Evolutionary conservation across 768 basidiomycete genomes (phyloP), one percentile per base, ranked within the genome.

Genomic region (Mycena maculata): DNA sequence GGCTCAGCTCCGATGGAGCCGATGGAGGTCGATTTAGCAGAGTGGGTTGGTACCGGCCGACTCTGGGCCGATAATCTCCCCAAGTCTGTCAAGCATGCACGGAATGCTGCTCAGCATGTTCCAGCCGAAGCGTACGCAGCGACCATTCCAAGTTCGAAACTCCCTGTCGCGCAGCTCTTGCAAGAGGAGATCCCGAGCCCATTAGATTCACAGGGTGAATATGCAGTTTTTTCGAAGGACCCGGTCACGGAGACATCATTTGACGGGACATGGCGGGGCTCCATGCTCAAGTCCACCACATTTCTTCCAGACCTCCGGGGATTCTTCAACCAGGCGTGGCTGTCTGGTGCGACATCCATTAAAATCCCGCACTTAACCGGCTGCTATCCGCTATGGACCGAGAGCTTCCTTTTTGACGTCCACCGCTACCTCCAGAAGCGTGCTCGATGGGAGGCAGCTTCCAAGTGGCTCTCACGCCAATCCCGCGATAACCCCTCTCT

Each of bases 371-470:
- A 60, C 10, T 48, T 60, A 7, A 15, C 59, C 33, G 16, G 11
- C 3, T 15, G 6, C 23, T 50, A 50, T 41, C 59, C 59, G 4
- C 47, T 60, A 2, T 60, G 59, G 59, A 23, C 20, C 9, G 59
- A 60, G 48, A 60, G 22, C 36, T 25, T 60, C 11, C 59, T 60
- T 13, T 60, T 42, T 16, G 59, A 60, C 12, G 20, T 60, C 25
- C 11, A 60, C 2, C 6, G 7, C 9, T 60, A 50, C 16, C 3
- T 50, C 16, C 18, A 8, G 27, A 60, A 60, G 18, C 59, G 59
- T 11, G 1, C 2, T 12, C 39, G 28, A 2, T 60, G 59, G 59
- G 13, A 28, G 7, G 16, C 22, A 3, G 47, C 47, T 7, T 18
- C 31, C 5, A 11, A 33, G 2, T 59, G 58, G 58, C 27, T 59